Evolutionary conservation across 139 green algal species (phyloP).

Genomic region (Chlorokybus atmophyticus): DNA sequence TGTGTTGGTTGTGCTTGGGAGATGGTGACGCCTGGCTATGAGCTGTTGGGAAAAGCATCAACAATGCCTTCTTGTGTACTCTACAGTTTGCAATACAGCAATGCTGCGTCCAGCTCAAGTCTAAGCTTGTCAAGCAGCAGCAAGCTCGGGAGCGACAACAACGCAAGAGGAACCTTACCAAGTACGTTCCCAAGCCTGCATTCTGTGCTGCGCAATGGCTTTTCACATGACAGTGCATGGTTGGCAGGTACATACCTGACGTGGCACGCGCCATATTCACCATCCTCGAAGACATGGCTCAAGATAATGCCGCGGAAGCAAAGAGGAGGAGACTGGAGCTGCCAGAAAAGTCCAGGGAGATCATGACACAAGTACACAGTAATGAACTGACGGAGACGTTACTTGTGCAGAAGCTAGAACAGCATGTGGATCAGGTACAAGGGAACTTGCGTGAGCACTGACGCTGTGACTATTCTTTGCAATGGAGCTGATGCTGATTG

Average conservation of each 20-base stretch:
- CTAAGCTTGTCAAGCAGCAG: conserved; percentile 63
- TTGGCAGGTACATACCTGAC: conserved; percentile 72
- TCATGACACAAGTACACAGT: conserved; percentile 41
- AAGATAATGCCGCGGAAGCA: background rate
- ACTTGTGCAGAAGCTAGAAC: conserved; percentile 47
- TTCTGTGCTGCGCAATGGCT: background rate
- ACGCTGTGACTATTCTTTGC: background rate
- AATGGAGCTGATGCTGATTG: background rate
- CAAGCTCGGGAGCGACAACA: conserved; percentile 65
- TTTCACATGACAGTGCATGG: background rate
- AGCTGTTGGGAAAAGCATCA: background rate
- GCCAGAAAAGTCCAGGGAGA: conserved; percentile 28
- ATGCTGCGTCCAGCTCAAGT: conserved; percentile 65
- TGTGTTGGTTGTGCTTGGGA: too few relatives aligned
- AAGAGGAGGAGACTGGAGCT: conserved; percentile 1
- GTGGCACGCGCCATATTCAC: conserved; percentile 41
- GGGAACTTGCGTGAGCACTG: conserved; percentile 60
- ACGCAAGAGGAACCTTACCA: conserved; percentile 73
- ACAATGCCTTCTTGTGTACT: background rate
- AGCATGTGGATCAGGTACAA: conserved; percentile 84
- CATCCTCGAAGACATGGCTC: conserved; percentile 39
- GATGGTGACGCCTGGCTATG: background rate
- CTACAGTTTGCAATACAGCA: conserved; percentile 19
- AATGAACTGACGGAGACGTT: conserved; percentile 38
- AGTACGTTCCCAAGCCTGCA: conserved; percentile 12